Conservation (phyloP, 179 eudicot genomes). For the Spergularia azorica region DNA sequence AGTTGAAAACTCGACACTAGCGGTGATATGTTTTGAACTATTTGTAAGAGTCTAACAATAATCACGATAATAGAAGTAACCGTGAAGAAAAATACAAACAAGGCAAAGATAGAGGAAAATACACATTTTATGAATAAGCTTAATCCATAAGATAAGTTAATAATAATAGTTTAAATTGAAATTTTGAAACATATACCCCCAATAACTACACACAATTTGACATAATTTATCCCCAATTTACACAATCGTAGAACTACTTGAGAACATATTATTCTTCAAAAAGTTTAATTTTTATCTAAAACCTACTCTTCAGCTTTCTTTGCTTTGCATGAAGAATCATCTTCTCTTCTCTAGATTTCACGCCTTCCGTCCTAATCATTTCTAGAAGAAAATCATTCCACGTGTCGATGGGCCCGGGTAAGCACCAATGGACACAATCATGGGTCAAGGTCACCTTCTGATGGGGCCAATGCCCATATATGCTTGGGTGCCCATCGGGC, state of each 20-base stretch:
- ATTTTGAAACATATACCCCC: no score
- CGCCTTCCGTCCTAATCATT: slow-evolving; percentile 42
- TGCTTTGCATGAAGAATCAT: slow-evolving; percentile 19
- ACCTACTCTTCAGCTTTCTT: slow-evolving; percentile 23
- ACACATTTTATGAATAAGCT: no score
- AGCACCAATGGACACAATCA: slow-evolving; percentile 75
- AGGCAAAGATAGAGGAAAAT: no score
- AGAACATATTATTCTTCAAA: background rate
- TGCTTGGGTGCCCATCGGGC: slow-evolving; percentile 79
- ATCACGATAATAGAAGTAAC: no score
- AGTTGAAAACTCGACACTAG: no score
- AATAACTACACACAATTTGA: background rate
- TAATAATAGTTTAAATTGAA: no score
- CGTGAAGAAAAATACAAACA: no score
- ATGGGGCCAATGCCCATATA: slow-evolving; percentile 57
- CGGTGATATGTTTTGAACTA: no score
- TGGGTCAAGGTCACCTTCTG: slow-evolving; percentile 49
- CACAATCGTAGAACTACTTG: background rate
- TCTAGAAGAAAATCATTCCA: slow-evolving; percentile 62
- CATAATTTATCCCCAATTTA: background rate
- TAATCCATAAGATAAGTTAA: no score
- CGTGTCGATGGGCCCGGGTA: slow-evolving; percentile 67
- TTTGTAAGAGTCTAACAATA: no score
- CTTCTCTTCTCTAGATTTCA: slow-evolving; percentile 16
- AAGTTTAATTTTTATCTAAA: no score